A percentile compares a stretch with the other conserved stretches of the same genome.
Evolutionary conservation across 2,329 filamentous ascomycete genomes (phyloP).

Genomic region (Claviceps maximensis): DNA sequence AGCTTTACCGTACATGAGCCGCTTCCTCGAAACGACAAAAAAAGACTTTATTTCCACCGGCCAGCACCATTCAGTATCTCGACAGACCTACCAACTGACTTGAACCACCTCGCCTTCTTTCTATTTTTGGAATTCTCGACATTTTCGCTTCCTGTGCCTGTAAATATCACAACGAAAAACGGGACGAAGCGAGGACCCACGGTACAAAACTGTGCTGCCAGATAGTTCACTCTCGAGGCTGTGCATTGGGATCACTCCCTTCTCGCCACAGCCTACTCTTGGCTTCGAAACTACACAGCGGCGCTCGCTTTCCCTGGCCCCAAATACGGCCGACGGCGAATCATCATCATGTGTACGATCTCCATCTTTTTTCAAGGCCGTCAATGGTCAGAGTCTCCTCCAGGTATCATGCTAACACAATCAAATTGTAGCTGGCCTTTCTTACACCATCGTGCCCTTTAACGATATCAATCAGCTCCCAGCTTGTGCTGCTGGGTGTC

Average conservation of each 20-base stretch:
- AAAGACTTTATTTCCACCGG: background rate
- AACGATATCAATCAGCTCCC: constrained; percentile 35
- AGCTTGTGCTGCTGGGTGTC: constrained; percentile 46
- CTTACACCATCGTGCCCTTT: constrained; percentile 45
- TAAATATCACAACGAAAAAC: background rate
- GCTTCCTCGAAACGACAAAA: background rate
- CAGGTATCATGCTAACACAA: background rate
- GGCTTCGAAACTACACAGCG: background rate
- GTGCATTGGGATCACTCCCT: background rate
- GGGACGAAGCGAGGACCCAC: background rate
- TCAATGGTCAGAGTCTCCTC: background rate
- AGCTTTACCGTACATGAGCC: background rate
- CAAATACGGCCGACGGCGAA: background rate
- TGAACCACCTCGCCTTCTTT: background rate
- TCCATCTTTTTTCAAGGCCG: too few species aligned
- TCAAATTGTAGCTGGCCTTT: constrained; percentile 2
- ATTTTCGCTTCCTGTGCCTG: background rate
- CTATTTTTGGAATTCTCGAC: too few species aligned
- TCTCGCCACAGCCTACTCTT: background rate
- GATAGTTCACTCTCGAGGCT: background rate
- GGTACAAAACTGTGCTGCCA: background rate
- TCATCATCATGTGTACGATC: background rate
- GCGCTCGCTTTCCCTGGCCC: background rate
- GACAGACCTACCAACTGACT: background rate
- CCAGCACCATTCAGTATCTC: background rate